A percentile compares a stretch with the other conserved stretches of the same genome.
Conservation (phyloP, 2,329 filamentous ascomycete species). For the Talaromyces sp. region DNA sequence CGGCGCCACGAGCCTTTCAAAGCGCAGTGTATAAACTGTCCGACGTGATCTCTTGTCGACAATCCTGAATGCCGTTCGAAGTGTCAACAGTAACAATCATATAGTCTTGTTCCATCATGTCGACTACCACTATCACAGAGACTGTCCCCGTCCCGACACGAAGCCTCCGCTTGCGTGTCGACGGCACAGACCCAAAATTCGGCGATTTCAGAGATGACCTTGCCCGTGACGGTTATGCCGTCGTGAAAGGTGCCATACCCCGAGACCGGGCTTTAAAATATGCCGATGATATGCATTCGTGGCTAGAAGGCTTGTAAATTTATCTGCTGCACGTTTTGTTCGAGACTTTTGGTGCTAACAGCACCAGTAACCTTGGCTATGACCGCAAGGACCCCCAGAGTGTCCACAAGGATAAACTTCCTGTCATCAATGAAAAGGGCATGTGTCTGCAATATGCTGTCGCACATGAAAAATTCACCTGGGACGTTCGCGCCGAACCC, state of each 20-base stretch:
- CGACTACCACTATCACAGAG: not conserved
- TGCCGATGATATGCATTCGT: not conserved
- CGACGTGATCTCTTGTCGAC: not conserved
- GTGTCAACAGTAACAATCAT: not conserved
- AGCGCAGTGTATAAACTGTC: not conserved
- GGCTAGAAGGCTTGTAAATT: not conserved
- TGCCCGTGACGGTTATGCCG: conserved; percentile 26
- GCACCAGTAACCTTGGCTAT: not conserved
- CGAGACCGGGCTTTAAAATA: not conserved
- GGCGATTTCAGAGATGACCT: conserved; percentile 43
- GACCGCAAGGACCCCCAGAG: not conserved
- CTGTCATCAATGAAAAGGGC: conserved; percentile 41
- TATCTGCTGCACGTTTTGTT: not conserved
- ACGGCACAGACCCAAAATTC: conserved; percentile 19
- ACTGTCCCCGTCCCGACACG: not conserved
- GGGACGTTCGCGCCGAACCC: conserved; percentile 34
- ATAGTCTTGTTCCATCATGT: not conserved
- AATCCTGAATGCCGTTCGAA: not conserved
- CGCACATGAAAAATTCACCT: conserved; percentile 25
- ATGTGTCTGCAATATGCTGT: conserved; percentile 10
- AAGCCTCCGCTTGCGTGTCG: not conserved
- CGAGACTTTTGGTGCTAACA: not conserved
- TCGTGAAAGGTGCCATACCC: not conserved
- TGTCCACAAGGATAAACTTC: conserved; percentile 41
- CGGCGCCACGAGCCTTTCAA: not conserved